phyloP scores from a whole-genome alignment of 345 rosid species.

The Cardamine occulta region DNA sequence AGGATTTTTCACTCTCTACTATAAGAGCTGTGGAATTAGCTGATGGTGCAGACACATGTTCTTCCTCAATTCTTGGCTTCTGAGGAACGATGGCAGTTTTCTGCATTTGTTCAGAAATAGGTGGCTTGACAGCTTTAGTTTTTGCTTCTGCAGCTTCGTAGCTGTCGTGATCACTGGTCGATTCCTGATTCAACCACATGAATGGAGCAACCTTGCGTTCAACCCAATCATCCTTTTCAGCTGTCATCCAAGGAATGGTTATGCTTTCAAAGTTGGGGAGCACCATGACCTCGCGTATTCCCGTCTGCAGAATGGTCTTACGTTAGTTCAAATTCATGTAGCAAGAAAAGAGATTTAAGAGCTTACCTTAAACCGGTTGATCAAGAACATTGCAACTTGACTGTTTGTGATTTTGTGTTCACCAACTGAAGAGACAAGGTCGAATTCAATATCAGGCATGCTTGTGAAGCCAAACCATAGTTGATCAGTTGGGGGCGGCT shows the following conservation, averaged over 20 bases:
- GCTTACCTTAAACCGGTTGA: constrained; percentile 82
- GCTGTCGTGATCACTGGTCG: constrained; percentile 42
- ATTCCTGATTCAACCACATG: constrained; percentile 83
- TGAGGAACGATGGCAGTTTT: constrained; percentile 36
- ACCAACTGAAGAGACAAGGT: constrained; percentile 77
- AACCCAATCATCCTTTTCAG: constrained; percentile 92
- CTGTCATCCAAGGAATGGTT: constrained; percentile 83
- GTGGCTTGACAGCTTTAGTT: constrained; percentile 43
- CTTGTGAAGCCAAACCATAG: constrained; percentile 90
- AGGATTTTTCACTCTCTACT: constrained; percentile 42
- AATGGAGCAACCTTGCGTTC: constrained; percentile 76
- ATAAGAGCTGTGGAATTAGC: constrained; percentile 37
- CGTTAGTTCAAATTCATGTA: not conserved
- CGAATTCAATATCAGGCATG: constrained; percentile 87
- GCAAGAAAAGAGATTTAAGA: not conserved
- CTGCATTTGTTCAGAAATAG: constrained; percentile 42
- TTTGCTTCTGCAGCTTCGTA: constrained; percentile 48
- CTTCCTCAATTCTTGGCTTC: constrained; percentile 36
- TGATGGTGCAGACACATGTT: constrained; percentile 16
- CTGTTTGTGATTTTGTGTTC: constrained; percentile 79
- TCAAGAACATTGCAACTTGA: constrained; percentile 69
- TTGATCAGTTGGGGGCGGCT: constrained; percentile 98
- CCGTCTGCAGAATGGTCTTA: constrained; percentile 52
- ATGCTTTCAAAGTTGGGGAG: constrained; percentile 88
- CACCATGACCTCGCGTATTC: constrained; percentile 76